phyloP scores from a whole-genome alignment of 2,329 filamentous ascomycete species.

The Geosmithia putterillii region DNA sequence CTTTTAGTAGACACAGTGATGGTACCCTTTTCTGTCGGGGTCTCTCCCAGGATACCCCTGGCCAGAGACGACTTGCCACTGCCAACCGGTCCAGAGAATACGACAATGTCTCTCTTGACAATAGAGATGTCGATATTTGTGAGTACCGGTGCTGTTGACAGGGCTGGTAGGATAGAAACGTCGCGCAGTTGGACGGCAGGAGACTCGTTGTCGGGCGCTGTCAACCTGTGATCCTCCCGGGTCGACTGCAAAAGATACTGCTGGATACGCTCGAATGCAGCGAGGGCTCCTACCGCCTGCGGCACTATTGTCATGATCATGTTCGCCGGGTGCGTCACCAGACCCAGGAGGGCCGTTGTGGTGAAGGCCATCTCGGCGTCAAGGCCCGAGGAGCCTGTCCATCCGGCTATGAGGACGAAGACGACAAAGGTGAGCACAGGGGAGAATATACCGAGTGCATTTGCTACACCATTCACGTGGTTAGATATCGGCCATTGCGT shows the following conservation, averaged over 20 bases:
- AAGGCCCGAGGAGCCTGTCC: neutral
- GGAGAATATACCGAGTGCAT: conserved; percentile 26
- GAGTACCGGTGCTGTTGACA: neutral
- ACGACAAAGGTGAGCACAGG: conserved; percentile 23
- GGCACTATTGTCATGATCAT: neutral
- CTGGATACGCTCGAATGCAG: neutral
- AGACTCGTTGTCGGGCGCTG: neutral
- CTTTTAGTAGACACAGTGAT: neutral
- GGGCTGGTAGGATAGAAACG: neutral
- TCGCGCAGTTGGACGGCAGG: neutral
- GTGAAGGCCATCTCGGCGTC: neutral
- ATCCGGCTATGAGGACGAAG: conserved; percentile 15
- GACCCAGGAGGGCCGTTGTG: neutral
- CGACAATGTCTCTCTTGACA: neutral
- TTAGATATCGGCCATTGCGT: neutral
- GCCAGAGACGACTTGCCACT: neutral
- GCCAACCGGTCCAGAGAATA: neutral
- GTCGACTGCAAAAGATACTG: neutral
- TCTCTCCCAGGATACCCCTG: neutral
- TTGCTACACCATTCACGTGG: conserved; percentile 15
- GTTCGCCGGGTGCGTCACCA: neutral
- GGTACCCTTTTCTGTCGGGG: neutral
- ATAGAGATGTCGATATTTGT: neutral
- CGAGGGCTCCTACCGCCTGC: neutral
- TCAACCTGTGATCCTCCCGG: neutral